phyloP scores from a whole-genome alignment of 768 basidiomycete genomes.

The Mycena galopus region DNA sequence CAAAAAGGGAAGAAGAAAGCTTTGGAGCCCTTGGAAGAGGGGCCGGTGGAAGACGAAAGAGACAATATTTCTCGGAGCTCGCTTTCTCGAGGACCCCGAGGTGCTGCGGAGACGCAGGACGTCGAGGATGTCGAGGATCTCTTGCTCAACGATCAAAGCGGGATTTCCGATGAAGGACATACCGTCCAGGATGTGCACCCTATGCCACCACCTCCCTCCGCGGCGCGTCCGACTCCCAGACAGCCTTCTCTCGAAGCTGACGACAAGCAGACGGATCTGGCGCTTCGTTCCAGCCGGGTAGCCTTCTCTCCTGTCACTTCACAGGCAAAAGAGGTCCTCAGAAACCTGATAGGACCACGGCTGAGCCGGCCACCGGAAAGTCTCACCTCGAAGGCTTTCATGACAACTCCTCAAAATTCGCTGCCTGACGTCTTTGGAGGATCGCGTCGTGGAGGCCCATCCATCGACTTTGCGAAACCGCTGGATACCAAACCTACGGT shows the following conservation, averaged over 20 bases:
- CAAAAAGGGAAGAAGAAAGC: constrained; percentile 18
- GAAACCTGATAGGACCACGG: not conserved
- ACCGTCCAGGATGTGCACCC: not conserved
- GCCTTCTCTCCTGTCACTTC: constrained; percentile 9
- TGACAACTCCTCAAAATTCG: constrained; percentile 6
- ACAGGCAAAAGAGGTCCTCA: not conserved
- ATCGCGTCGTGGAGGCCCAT: constrained; percentile 1
- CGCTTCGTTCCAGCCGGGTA: constrained; percentile 5
- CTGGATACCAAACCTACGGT: constrained; percentile 1
- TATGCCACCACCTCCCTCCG: constrained; percentile 27
- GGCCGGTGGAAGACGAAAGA: not conserved
- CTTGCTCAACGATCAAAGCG: constrained; percentile 26
- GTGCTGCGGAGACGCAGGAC: constrained; percentile 27
- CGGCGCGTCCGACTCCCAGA: not conserved
- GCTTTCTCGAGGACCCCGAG: constrained; percentile 9
- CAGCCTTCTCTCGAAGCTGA: constrained; percentile 15
- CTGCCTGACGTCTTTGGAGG: constrained; percentile 12
- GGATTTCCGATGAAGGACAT: constrained; percentile 22
- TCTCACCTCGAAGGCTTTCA: constrained; percentile 7
- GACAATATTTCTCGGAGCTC: not conserved
- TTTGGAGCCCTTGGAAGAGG: constrained; percentile 17
- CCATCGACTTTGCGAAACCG: constrained; percentile 6
- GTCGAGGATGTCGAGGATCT: constrained; percentile 29
- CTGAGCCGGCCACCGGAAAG: constrained; percentile 13
- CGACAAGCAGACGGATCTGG: constrained; percentile 15